A percentile compares a stretch with the other conserved stretches of the same genome.
phyloP scores from a whole-genome alignment of 2,329 filamentous ascomycete genomes.

The Balansia obtecta region DNA sequence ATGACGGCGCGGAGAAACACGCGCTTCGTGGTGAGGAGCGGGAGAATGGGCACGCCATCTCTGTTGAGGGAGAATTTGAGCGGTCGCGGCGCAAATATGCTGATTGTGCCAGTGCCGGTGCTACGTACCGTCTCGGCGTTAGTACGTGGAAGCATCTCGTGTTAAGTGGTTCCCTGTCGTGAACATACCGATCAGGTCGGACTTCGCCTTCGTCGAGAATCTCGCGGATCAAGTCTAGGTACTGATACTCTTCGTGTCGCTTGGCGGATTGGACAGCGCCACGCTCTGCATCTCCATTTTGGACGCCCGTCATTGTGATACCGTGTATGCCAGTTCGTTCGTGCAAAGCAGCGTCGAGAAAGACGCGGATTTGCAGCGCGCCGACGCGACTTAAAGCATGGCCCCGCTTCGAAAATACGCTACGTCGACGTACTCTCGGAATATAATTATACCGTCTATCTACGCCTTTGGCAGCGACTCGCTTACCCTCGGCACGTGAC shows the following conservation, averaged over 20 bases:
- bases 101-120: constrained; percentile 86
- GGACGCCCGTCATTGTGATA: constrained; percentile 1
- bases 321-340: background rate
- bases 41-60: constrained; percentile 53
- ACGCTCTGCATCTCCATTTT: background rate
- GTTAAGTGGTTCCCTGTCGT: background rate
- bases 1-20: constrained; percentile 87
- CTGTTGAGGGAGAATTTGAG: constrained; percentile 76
- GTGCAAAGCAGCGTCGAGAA: constrained; percentile 4
- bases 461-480: background rate
- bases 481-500: constrained; percentile 16
- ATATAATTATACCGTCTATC: background rate
- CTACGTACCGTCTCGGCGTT: constrained; percentile 27
- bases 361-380: background rate
- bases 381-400: constrained; percentile 4
- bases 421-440: background rate
- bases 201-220: constrained; percentile 78
- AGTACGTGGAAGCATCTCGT: background rate
- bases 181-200: constrained; percentile 63
- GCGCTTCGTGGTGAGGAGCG: constrained; percentile 92
- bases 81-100: constrained; percentile 76
- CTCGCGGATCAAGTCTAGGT: constrained; percentile 75
- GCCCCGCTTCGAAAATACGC: background rate
- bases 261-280: background rate
- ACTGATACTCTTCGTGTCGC: constrained; percentile 80